Conservation (phyloP, 371 early-diverging fungal species). For the Mortierella sp. region DNA sequence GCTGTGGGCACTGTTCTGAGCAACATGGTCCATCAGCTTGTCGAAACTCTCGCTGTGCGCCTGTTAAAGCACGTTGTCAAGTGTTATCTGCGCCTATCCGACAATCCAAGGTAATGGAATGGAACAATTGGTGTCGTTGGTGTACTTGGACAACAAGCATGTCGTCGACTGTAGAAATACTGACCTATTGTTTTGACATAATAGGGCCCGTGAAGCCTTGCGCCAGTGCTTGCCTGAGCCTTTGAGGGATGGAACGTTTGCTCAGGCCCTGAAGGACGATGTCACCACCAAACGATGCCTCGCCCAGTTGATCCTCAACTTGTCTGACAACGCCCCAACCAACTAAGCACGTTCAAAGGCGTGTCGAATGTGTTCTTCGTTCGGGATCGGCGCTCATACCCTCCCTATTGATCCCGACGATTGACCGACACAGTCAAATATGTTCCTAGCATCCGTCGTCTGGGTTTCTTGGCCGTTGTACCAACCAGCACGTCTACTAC, state of each 20-base stretch:
- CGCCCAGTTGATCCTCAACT: conserved; percentile 71
- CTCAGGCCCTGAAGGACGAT: conserved; percentile 84
- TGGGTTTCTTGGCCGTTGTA: neutral
- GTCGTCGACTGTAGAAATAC: neutral
- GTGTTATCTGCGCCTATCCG: conserved; percentile 94
- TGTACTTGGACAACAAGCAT: neutral
- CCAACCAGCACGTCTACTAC: neutral
- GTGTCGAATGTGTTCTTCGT: no score
- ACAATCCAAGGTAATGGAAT: conserved; percentile 78
- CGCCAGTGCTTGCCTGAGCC: conserved; percentile 91
- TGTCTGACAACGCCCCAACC: conserved; percentile 59
- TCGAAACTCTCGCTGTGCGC: conserved; percentile 86
- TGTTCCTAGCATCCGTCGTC: neutral
- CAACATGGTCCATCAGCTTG: conserved; percentile 93
- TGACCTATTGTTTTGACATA: neutral
- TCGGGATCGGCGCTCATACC: no score
- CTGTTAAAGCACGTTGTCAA: conserved; percentile 95
- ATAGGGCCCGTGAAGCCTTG: conserved; percentile 86
- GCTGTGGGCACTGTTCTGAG: conserved; percentile 96
- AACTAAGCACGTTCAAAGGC: conserved; percentile 6
- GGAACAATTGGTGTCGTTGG: neutral
- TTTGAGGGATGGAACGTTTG: conserved; percentile 83
- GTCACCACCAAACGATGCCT: conserved; percentile 80
- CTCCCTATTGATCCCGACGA: no score
- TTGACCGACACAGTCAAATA: no score